Conservation (phyloP, 2,329 filamentous ascomycete species). For the Blastomyces parvus region DNA sequence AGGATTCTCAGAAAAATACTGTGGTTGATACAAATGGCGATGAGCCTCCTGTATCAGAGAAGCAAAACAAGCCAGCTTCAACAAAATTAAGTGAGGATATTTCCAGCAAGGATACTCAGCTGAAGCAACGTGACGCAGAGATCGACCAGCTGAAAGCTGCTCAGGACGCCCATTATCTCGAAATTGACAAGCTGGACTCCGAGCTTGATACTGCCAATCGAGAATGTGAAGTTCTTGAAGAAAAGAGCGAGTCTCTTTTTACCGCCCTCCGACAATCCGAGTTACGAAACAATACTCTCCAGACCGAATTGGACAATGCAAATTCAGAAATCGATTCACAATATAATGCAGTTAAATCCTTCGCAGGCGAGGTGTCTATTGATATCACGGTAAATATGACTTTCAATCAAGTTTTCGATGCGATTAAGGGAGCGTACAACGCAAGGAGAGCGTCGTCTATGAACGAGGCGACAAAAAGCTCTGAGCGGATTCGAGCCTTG, state of each 20-base stretch:
- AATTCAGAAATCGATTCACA: slow-evolving; percentile 31
- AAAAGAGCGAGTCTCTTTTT: slow-evolving; percentile 27
- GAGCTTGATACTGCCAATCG: slow-evolving; percentile 27
- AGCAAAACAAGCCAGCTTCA: not conserved
- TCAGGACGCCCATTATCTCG: slow-evolving; percentile 26
- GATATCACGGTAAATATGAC: slow-evolving; percentile 25
- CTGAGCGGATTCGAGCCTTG: slow-evolving; percentile 10
- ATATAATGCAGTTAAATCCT: slow-evolving; percentile 29
- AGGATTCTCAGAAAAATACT: not conserved
- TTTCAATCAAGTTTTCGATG: slow-evolving; percentile 32
- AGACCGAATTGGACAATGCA: slow-evolving; percentile 28
- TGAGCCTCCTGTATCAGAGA: not conserved
- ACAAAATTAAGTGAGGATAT: slow-evolving; percentile 21
- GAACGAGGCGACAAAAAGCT: slow-evolving; percentile 12
- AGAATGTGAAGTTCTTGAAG: slow-evolving; percentile 28
- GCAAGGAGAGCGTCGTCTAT: slow-evolving; percentile 5
- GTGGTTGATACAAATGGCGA: not conserved
- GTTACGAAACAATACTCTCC: slow-evolving; percentile 29
- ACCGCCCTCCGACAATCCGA: slow-evolving; percentile 29
- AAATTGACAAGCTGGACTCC: slow-evolving; percentile 29
- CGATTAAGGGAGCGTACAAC: slow-evolving; percentile 27
- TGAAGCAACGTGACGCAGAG: slow-evolving; percentile 29
- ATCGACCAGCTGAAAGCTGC: slow-evolving; percentile 30
- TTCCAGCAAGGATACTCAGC: slow-evolving; percentile 25
- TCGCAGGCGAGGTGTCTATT: slow-evolving; percentile 29